Base-by-base conservation (phyloP, 805 yeast species). In the Millerago galiae region DNA sequence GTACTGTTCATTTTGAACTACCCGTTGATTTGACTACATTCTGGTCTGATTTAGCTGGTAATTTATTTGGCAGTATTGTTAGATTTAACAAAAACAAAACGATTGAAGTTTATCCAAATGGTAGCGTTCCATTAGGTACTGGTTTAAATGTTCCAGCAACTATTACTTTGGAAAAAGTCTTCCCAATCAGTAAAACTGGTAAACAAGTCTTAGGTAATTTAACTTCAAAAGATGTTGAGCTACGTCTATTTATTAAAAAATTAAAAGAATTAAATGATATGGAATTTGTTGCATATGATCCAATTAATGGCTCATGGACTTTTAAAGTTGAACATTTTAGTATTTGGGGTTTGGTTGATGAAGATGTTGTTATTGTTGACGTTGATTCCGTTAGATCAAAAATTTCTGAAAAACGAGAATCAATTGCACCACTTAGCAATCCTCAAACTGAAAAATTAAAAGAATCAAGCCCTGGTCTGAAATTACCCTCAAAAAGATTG, bases 261-360 rank as follows among this genome's bases (percentile, higher is more conserved):
- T 65, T 83, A 38, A 75, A 76, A 47, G 69, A 66, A 37, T 63
- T 71, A 50, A 71, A 68, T 28, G 95, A 90, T 6, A 87, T 83
- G 81, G 80, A 81, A 47, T 88, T 84, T 57, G 68, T 90, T 12
- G 81, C 89, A 5, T 89, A 81, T 56, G 89, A 84, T 53, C 88
- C 89, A 4, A 70, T 80, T 25, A 75, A 77, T 5, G 86, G 87
- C 29, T 62, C 75, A 5, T 89, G 90, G 88, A 79, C 82, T 1
- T 89, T 87, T 62, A 75, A 71, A 52, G 96, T 90, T 8, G 79
- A 83, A 51, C 99, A 93, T 66, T 93, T 93, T 56, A 88, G 96
- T 66, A 77, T 85, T 6, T 93, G 97, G 96, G 98, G 98, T 7
- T 63, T 93, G 31, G 72, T 82, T 14, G 84, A 80, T 49, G 87